Evolutionary conservation across 2,329 filamentous ascomycete genomes (phyloP).

Genomic region (Acephala macrosclerotiorum): DNA sequence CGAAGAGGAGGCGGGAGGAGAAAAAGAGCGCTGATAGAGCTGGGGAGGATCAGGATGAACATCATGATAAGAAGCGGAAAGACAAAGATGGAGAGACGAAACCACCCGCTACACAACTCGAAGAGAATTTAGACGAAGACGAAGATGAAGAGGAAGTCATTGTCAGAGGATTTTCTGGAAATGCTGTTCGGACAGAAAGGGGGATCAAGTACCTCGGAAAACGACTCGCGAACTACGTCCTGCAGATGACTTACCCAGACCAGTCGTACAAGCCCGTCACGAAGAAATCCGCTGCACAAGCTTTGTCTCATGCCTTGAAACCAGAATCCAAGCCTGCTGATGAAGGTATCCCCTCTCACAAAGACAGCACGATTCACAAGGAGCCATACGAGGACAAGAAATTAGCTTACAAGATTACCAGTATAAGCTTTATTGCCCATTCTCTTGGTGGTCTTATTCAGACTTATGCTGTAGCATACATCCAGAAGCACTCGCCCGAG

Average conservation of each 20-base stretch:
- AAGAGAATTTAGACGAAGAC: constrained; percentile 38
- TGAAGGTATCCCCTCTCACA: constrained; percentile 60
- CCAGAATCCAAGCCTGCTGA: constrained; percentile 50
- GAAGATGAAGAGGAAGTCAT: constrained; percentile 84
- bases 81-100: constrained; percentile 30
- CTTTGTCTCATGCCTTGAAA: constrained; percentile 49
- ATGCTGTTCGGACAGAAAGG: constrained; percentile 88
- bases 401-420: constrained; percentile 82
- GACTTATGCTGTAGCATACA: constrained; percentile 94
- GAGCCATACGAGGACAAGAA: constrained; percentile 47
- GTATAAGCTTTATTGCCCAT: constrained; percentile 94
- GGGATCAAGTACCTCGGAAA: constrained; percentile 98
- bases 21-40: constrained; percentile 31
- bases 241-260: constrained; percentile 91
- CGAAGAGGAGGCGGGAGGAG: constrained; percentile 53
- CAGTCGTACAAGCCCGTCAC: constrained; percentile 81
- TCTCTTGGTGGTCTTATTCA: constrained; percentile 90
- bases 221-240: constrained; percentile 87
- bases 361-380: constrained; percentile 66
- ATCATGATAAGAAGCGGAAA: constrained; percentile 30
- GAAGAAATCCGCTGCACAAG: constrained; percentile 54
- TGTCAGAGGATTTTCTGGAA: constrained; percentile 88
- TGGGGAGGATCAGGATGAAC: constrained; percentile 31
- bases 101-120: constrained; percentile 19
- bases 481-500: constrained; percentile 90